These are phyloP conservation scores for Phytopythium ostracodes DNA, from an alignment of 352 stramenopile genomes.

Conservation along the genomic window DNA sequence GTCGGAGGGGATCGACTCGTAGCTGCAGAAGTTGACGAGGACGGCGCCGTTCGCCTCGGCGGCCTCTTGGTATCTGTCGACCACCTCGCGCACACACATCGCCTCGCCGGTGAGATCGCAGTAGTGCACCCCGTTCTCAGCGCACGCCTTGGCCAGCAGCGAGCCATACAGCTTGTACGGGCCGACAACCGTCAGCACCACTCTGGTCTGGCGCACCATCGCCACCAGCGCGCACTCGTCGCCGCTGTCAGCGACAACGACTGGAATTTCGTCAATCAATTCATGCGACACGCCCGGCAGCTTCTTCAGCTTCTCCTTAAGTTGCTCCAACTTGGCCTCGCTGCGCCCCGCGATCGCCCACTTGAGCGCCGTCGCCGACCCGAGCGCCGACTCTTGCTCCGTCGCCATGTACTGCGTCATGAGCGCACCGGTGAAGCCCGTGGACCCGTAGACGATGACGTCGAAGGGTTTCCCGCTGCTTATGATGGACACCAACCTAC, in stretches of 20 bases:
- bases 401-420: slow-evolving; percentile 52
- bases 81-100: slow-evolving; percentile 84
- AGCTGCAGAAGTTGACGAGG: slow-evolving; percentile 86
- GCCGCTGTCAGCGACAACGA: slow-evolving; percentile 45
- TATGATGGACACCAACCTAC: not conserved
- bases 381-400: slow-evolving; percentile 16
- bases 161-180: slow-evolving; percentile 87
- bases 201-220: slow-evolving; percentile 75
- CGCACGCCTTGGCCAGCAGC: slow-evolving; percentile 81
- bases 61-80: slow-evolving; percentile 43
- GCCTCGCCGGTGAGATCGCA: slow-evolving; percentile 90
- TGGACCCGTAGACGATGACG: slow-evolving; percentile 72
- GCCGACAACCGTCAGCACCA: slow-evolving; percentile 80
- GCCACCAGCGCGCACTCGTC: slow-evolving; percentile 56
- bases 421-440: slow-evolving; percentile 73
- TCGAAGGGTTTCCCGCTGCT: slow-evolving; percentile 17
- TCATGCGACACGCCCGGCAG: slow-evolving; percentile 8
- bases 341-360: slow-evolving; percentile 81
- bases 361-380: slow-evolving; percentile 20
- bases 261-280: slow-evolving; percentile 11
- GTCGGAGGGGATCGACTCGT: slow-evolving; percentile 89
- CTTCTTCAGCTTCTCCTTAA: slow-evolving; percentile 32
- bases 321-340: slow-evolving; percentile 48
- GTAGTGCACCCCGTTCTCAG: slow-evolving; percentile 88
- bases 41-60: slow-evolving; percentile 65